Percentiles rank a stretch among this genome's conserved stretches.
phyloP scores from a whole-genome alignment of 2,329 filamentous ascomycete species.

The Helminthosporium solani region DNA sequence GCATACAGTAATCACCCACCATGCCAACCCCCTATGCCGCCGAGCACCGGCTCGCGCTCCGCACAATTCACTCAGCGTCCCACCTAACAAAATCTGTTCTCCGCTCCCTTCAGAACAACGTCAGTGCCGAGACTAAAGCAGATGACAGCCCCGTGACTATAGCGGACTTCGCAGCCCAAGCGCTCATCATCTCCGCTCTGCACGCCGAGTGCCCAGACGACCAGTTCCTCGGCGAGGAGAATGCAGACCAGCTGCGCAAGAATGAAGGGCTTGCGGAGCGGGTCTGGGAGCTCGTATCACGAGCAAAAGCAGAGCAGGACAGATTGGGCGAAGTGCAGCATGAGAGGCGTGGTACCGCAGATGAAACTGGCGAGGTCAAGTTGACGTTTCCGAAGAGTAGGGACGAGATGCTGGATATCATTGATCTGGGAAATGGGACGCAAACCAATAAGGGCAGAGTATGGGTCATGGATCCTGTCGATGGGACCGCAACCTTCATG shows the following conservation, averaged over 20 bases:
- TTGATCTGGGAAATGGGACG: constrained; percentile 58
- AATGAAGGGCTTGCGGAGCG: constrained; percentile 51
- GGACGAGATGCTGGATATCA: constrained; percentile 61
- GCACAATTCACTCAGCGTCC: constrained; percentile 57
- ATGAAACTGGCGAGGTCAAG: not conserved
- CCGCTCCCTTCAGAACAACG: constrained; percentile 48
- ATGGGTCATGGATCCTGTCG: constrained; percentile 66
- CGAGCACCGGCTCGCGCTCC: constrained; percentile 36
- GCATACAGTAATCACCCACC: not conserved
- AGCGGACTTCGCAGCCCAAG: constrained; percentile 65
- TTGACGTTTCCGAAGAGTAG: constrained; percentile 45
- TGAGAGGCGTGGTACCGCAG: constrained; percentile 4
- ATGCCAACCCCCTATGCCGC: constrained; percentile 14
- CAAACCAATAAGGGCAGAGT: constrained; percentile 49
- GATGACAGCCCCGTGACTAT: constrained; percentile 60
- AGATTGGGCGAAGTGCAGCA: constrained; percentile 24
- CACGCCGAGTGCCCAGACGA: constrained; percentile 57
- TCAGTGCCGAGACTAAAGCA: constrained; percentile 55
- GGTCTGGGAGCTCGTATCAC: constrained; percentile 58
- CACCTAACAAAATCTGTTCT: constrained; percentile 59
- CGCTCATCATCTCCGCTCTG: constrained; percentile 59
- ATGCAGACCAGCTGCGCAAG: constrained; percentile 53
- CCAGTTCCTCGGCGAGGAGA: constrained; percentile 63
- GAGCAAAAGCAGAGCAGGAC: constrained; percentile 23
- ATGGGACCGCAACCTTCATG: constrained; percentile 64